Conservation (phyloP, 257 asterid genomes). For the Hygrophila difformis region DNA sequence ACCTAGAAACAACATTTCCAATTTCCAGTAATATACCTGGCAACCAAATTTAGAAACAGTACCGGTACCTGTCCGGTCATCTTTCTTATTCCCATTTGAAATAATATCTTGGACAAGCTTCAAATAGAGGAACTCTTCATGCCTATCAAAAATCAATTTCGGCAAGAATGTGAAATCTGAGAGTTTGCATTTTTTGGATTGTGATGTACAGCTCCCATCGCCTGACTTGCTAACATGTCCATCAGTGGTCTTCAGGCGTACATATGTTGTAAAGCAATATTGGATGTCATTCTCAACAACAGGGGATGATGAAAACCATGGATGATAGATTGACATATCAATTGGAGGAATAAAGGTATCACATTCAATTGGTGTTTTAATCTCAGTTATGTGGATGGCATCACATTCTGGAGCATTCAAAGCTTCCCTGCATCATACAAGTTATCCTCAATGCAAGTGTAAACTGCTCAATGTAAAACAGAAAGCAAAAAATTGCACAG, state of each 20-base stretch:
- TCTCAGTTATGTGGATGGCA: slow-evolving; percentile 78
- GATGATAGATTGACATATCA: slow-evolving; percentile 57
- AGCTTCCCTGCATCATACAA: slow-evolving; percentile 53
- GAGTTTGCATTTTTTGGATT: slow-evolving; percentile 28
- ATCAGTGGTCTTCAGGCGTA: slow-evolving; percentile 35
- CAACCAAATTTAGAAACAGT: slow-evolving; percentile 86
- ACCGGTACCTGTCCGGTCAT: slow-evolving; percentile 88
- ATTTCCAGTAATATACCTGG: slow-evolving; percentile 44
- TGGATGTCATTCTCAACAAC: slow-evolving; percentile 45
- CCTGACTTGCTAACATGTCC: slow-evolving; percentile 2
- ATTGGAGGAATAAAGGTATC: slow-evolving; percentile 81
- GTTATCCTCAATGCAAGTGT: slow-evolving; percentile 1
- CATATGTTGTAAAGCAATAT: slow-evolving; percentile 61
- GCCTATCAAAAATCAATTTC: slow-evolving; percentile 65
- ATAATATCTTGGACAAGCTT: slow-evolving; percentile 77
- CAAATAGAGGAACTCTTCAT: slow-evolving; percentile 73
- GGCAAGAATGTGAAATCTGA: slow-evolving; percentile 59
- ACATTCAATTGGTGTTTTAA: slow-evolving; percentile 47
- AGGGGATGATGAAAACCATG: slow-evolving; percentile 78
- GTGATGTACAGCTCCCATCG: slow-evolving; percentile 13
- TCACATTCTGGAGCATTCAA: slow-evolving; percentile 73
- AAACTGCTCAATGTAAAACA: slow-evolving; percentile 12
- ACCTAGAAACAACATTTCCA: neutral
- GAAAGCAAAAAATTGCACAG: neutral
- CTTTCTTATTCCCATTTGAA: slow-evolving; percentile 58